Evolutionary conservation across 2,329 filamentous ascomycete genomes (phyloP).

Genomic region (Exophiala spinifera): DNA sequence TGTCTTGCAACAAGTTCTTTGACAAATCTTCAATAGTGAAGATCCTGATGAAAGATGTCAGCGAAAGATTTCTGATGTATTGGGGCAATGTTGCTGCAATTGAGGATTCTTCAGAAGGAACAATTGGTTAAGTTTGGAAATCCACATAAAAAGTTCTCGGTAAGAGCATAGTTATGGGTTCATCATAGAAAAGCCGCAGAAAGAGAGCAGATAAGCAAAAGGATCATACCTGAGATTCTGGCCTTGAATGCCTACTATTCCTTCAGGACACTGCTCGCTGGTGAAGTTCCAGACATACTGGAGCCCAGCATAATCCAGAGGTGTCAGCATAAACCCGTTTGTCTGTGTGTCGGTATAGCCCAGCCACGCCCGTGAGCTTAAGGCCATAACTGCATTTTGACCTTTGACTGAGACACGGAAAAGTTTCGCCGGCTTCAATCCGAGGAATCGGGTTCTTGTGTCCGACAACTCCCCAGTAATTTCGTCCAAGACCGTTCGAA

Average conservation of each 20-base stretch:
- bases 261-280: conserved; percentile 88
- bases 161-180: conserved; percentile 51
- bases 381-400: conserved; percentile 78
- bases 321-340: conserved; percentile 86
- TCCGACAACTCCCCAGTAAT: conserved; percentile 93
- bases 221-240: conserved; percentile 74
- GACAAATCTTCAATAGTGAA: conserved; percentile 86
- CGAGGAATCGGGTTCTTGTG: conserved; percentile 89
- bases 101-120: conserved; percentile 74
- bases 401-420: conserved; percentile 87
- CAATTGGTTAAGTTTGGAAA: conserved; percentile 69
- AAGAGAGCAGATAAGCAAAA: conserved; percentile 26
- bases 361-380: conserved; percentile 94
- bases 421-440: conserved; percentile 82
- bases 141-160: conserved; percentile 43
- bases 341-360: conserved; percentile 87
- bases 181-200: conserved; percentile 54
- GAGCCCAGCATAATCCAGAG: conserved; percentile 79
- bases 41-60: conserved; percentile 55
- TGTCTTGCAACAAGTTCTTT: conserved; percentile 81
- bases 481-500: conserved; percentile 91
- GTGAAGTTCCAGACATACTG: conserved; percentile 97
- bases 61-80: neutral
- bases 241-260: conserved; percentile 89
- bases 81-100: neutral